Percentiles rank a stretch among this genome's conserved stretches.
Evolutionary conservation across 2,329 filamentous ascomycete genomes (phyloP).

Genomic region (Paecilomyces niveus): DNA sequence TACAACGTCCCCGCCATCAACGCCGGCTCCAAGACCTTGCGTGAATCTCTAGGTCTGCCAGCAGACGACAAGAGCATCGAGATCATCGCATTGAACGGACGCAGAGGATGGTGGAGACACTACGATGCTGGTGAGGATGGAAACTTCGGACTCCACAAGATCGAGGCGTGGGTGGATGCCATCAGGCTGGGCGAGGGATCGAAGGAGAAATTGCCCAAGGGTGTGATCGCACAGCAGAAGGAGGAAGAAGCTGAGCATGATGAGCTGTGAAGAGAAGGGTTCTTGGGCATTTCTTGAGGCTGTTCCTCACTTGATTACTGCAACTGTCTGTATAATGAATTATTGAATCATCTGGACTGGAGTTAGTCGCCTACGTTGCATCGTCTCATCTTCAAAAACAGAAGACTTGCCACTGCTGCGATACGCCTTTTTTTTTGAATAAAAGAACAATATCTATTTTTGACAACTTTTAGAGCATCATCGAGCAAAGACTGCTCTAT

Average conservation of each 20-base stretch:
- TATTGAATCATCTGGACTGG: not conserved
- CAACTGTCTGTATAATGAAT: not conserved
- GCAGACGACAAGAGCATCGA: conserved; percentile 49
- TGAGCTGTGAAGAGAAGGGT: conserved; percentile 25
- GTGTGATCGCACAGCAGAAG: conserved; percentile 44
- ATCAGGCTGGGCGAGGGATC: conserved; percentile 81
- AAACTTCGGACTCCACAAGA: conserved; percentile 44
- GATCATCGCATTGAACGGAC: conserved; percentile 75
- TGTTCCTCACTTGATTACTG: not conserved
- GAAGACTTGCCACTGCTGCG: not conserved
- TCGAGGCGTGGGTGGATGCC: conserved; percentile 86
- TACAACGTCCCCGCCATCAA: conserved; percentile 64
- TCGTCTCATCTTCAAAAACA: not conserved
- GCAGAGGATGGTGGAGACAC: conserved; percentile 77
- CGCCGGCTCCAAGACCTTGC: conserved; percentile 48
- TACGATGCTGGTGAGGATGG: conserved; percentile 53
- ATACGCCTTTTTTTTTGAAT: too few species aligned
- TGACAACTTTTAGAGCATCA: not conserved
- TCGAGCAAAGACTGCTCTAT: not conserved
- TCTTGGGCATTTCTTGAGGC: not conserved
- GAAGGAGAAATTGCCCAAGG: conserved; percentile 67
- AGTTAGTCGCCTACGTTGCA: not conserved
- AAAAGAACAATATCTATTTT: not conserved
- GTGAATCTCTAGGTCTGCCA: conserved; percentile 56
- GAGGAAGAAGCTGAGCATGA: conserved; percentile 29